Evolutionary conservation across 371 early-diverging fungal genomes (phyloP).

Genomic region (Apophysomyces sp.): DNA sequence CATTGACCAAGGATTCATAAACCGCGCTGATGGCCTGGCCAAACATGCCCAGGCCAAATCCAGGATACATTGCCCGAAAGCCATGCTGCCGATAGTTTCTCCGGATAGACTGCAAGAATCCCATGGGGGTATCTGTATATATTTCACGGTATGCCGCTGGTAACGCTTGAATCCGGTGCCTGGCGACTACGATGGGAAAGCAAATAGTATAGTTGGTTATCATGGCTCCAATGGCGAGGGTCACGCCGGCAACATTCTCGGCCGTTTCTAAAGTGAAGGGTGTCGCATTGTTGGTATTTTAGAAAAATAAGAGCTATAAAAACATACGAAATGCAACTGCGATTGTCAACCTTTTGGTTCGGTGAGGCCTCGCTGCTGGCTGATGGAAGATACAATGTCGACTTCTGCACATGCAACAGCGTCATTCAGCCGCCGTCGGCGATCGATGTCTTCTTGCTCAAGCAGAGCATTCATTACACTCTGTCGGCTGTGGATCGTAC

Average conservation of each 20-base stretch:
- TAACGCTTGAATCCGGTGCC: slow-evolving; percentile 47
- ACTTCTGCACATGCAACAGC: slow-evolving; percentile 25
- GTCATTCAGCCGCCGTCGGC: slow-evolving; percentile 14
- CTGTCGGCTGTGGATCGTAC: slow-evolving; percentile 22
- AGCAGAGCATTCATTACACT: slow-evolving; percentile 14
- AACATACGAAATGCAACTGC: background rate
- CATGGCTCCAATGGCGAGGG: slow-evolving; percentile 54
- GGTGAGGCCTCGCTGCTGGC: slow-evolving; percentile 24
- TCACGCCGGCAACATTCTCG: slow-evolving; percentile 51
- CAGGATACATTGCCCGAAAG: slow-evolving; percentile 52
- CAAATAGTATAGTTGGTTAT: slow-evolving; percentile 57
- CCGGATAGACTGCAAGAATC: slow-evolving; percentile 16
- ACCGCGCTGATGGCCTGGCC: slow-evolving; percentile 53
- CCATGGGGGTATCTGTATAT: background rate
- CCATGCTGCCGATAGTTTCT: slow-evolving; percentile 39
- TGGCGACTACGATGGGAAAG: slow-evolving; percentile 58
- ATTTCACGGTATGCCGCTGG: slow-evolving; percentile 8
- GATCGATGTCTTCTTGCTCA: slow-evolving; percentile 19
- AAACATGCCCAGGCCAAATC: slow-evolving; percentile 56
- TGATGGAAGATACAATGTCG: slow-evolving; percentile 30
- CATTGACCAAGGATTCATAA: slow-evolving; percentile 51
- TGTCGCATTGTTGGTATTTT: background rate
- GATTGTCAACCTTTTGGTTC: slow-evolving; percentile 32
- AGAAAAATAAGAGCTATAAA: too few relatives aligned
- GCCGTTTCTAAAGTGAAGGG: slow-evolving; percentile 32